Base-by-base conservation (phyloP, 176 grass and related monocot genomes). In the Saccharum officinarum region DNA sequence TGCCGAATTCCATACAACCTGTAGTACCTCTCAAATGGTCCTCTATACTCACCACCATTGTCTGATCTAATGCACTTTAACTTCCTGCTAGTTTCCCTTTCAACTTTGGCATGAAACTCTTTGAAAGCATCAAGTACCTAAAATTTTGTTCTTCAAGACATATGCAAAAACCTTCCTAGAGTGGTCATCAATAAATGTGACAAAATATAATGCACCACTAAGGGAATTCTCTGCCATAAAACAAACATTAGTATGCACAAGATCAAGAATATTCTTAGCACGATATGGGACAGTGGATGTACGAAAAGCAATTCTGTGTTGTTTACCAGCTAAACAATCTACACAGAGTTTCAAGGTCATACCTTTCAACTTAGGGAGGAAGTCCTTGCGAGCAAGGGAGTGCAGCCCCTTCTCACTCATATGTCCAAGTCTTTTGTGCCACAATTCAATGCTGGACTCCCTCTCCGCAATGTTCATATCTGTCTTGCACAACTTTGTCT, bases 181-280 rank as follows among this genome's bases (percentile, higher is more conserved):
- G 8, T 73, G 11, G 13, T 73, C 41, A 73, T 73, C 41, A 47
- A 47, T 45, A 40, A 40, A 40, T 40, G 39, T 40, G 7, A 40
- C 7, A 40, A 40, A 40, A 8, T 40, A 40, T 40, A 26, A 57
- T 4, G 46, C 31, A 31, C 33, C 46, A 45, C 33, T 10, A 39
- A 70, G 61, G 3, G 45, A 40, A 8, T 10, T 84, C 9, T 71
- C 41, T 38, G 6, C 62, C 50, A 80, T 71, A 20, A 40, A 83
- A 40, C 61, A 88, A 33, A 88, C 14, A 69, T 78, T 34, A 41
- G 59, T 78, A 7, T 88, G 79, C 55, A 83, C 31, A 30, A 84
- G 41, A 59, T 88, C 23, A 23, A 84, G 15, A 18, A 88, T 17
- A 83, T 71, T 2, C 10, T 44, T 31, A 38, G n/a, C 73, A 77